Percentiles rank a stretch among this genome's conserved stretches.
These are phyloP conservation scores for Amanita thiersii DNA, from an alignment of 768 basidiomycete genomes.

Conservation along the genomic window DNA sequence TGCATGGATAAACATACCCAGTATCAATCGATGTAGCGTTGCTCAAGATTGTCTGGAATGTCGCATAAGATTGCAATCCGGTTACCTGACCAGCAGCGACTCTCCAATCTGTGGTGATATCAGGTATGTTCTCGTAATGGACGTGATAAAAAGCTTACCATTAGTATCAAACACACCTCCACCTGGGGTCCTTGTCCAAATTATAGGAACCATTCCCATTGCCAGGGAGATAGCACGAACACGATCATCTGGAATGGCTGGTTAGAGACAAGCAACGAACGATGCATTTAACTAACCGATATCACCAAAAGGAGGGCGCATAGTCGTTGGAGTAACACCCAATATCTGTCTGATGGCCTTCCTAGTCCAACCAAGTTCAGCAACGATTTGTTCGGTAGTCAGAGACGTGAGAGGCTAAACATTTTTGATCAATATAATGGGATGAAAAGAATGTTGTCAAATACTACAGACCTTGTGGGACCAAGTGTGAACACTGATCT, in stretches of 20 bases:
- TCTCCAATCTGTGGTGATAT: conserved; percentile 58
- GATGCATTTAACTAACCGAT: conserved; percentile 36
- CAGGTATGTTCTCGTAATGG: conserved; percentile 2
- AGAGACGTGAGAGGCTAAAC: conserved; percentile 59
- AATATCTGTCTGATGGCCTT: conserved; percentile 72
- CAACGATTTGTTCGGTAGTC: conserved; percentile 80
- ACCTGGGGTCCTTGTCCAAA: conserved; percentile 69
- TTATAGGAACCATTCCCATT: conserved; percentile 87
- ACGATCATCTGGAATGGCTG: conserved; percentile 66
- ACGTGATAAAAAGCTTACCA: conserved; percentile 27
- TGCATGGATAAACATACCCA: conserved; percentile 34
- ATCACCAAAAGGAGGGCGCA: conserved; percentile 81
- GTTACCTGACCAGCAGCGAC: conserved; percentile 70
- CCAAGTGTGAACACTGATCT: conserved; percentile 88
- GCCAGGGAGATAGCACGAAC: conserved; percentile 85
- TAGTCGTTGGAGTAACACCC: conserved; percentile 69
- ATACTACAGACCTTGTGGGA: conserved; percentile 51
- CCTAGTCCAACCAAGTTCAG: conserved; percentile 89
- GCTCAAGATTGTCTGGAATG: conserved; percentile 67
- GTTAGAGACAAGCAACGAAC: conserved; percentile 1
- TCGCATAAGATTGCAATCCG: conserved; percentile 55
- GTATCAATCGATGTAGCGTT: conserved; percentile 54
- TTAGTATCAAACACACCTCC: conserved; percentile 64
- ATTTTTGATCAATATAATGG: too few relatives aligned
- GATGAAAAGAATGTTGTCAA: conserved; percentile 7